phyloP scores from a whole-genome alignment of 2,329 filamentous ascomycete species.

The Lachnellula subtilissima region DNA sequence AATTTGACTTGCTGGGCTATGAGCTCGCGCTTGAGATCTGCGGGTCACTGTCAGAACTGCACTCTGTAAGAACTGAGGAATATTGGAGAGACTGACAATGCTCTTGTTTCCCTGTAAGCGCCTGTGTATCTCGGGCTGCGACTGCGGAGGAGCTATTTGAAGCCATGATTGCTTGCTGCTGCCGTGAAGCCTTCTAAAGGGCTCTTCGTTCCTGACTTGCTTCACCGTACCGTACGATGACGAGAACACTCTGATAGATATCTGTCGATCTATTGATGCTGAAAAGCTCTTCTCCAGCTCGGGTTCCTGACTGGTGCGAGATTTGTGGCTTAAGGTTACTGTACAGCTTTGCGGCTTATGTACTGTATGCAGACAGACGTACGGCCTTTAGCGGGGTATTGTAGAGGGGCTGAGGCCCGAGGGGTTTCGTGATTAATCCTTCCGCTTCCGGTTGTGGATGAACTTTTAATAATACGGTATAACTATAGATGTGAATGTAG shows the following conservation, averaged over 20 bases:
- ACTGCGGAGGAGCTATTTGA: conserved; percentile 15
- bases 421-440: neutral
- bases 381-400: conserved; percentile 11
- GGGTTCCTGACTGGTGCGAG: neutral
- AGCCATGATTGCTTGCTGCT: conserved; percentile 6
- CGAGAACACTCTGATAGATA: neutral
- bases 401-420: neutral
- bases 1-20: conserved; percentile 82
- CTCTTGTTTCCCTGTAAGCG: conserved; percentile 90
- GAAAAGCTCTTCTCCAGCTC: neutral
- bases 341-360: neutral
- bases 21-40: conserved; percentile 94
- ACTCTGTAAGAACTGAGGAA: conserved; percentile 1
- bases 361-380: neutral
- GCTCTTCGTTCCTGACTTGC: neutral
- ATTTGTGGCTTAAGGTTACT: conserved; percentile 3
- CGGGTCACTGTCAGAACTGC: conserved; percentile 22
- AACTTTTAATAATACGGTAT: neutral
- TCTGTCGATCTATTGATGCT: neutral
- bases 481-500: neutral
- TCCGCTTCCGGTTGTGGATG: neutral
- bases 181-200: neutral
- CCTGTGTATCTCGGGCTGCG: conserved; percentile 14
- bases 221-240: neutral
- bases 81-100: conserved; percentile 62